Base-by-base conservation (phyloP, 495 filamentous ascomycete species). In the Penicillium lividum region DNA sequence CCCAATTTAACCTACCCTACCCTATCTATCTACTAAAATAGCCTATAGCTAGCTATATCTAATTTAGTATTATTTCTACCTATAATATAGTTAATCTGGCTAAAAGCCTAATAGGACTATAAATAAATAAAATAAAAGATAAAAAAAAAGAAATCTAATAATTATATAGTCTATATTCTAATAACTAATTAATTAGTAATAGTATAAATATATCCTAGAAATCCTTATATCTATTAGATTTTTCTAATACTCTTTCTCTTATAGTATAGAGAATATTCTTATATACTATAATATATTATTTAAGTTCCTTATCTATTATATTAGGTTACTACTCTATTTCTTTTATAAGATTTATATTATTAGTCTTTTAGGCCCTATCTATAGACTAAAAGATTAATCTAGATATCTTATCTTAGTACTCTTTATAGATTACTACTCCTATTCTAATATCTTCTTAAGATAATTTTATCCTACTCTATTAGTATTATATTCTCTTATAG, bases 71-170 rank as follows among this genome's bases (percentile, higher is more conserved):
- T n/a, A n/a, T n/a, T n/a, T n/a, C n/a, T n/a, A n/a, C n/a, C n/a
- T n/a, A n/a, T n/a, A n/a, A n/a, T n/a, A n/a, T n/a, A n/a, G n/a
- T n/a, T n/a, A n/a, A n/a, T n/a, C n/a, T n/a, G n/a, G n/a, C n/a
- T n/a, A n/a, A n/a, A n/a, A n/a, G n/a, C n/a, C n/a, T n/a, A n/a
- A n/a, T n/a, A n/a, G n/a, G n/a, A n/a, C n/a, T n/a, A n/a, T n/a
- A n/a, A n/a, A n/a, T n/a, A n/a, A n/a, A n/a, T n/a, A n/a, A n/a
- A n/a, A n/a, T n/a, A n/a, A n/a, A n/a, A n/a, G n/a, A n/a, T n/a
- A n/a, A n/a, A n/a, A n/a, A n/a, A n/a, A n/a, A n/a, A n/a, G n/a
- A 10, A 34, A 51, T 51, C 49, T 51, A 3, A 10, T 51, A 10
- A 10, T 38, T 22, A 22, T 34, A 51, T 6, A n/a, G 3, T 33